These are phyloP conservation scores for Pythium grandisporangium DNA, from an alignment of 352 stramenopile species.

Conservation along the genomic window DNA sequence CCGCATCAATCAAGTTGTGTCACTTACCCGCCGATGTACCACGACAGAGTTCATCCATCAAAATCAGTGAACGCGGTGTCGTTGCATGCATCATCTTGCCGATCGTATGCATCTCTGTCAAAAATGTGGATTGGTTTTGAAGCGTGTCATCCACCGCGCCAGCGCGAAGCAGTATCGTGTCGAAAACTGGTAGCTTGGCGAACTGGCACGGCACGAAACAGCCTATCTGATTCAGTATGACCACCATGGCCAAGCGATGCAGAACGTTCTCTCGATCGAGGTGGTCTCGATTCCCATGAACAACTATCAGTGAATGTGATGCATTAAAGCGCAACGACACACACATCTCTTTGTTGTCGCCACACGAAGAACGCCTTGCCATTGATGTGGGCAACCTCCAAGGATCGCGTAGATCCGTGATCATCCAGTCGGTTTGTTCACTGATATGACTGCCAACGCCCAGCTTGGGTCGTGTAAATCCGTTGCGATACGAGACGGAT, in stretches of 20 bases:
- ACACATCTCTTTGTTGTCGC: too few relatives aligned
- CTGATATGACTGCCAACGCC: neutral
- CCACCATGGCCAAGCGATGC: too few relatives aligned
- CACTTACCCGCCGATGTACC: slow-evolving; percentile 13
- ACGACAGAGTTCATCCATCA: slow-evolving; percentile 47
- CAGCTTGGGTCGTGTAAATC: slow-evolving; percentile 14
- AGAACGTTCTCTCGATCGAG: too few relatives aligned
- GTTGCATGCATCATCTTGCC: slow-evolving; percentile 20
- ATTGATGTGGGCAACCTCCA: too few relatives aligned
- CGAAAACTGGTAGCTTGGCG: slow-evolving; percentile 29
- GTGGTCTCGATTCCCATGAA: too few relatives aligned
- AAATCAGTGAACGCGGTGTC: slow-evolving; percentile 22
- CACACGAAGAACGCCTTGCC: too few relatives aligned
- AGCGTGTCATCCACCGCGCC: slow-evolving; percentile 40
- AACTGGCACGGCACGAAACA: slow-evolving; percentile 45
- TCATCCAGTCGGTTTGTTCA: neutral
- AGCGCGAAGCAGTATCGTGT: slow-evolving; percentile 25
- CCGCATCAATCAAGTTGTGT: neutral
- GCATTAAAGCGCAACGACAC: slow-evolving; percentile 1
- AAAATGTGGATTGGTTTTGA: slow-evolving; percentile 36
- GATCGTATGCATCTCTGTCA: slow-evolving; percentile 47
- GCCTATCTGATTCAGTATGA: slow-evolving; percentile 44
- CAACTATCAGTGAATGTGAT: neutral
- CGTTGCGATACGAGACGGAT: slow-evolving; percentile 18
- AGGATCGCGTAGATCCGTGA: neutral